phyloP scores from a whole-genome alignment of 1,139 yeast genomes.

The Taphrina flavorubra region DNA sequence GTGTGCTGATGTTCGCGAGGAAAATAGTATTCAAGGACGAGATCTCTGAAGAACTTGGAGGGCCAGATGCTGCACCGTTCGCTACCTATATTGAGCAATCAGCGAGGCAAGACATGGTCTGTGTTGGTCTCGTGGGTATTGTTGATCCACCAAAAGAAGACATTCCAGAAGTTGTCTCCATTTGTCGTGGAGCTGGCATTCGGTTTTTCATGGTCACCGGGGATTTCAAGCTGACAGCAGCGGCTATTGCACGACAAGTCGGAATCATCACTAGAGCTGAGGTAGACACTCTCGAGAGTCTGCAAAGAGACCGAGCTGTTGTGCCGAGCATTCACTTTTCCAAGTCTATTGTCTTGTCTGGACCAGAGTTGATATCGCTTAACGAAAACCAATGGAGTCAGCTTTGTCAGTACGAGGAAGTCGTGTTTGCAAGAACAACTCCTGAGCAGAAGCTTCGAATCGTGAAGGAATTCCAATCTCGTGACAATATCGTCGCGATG shows the following conservation, averaged over 20 bases:
- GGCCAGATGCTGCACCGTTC: conserved; percentile 37
- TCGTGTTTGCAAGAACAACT: conserved; percentile 62
- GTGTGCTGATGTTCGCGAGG: conserved; percentile 55
- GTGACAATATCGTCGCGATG: conserved; percentile 66
- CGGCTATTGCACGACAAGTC: conserved; percentile 59
- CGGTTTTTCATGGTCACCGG: conserved; percentile 63
- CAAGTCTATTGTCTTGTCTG: conserved; percentile 53
- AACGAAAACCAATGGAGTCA: conserved; percentile 58
- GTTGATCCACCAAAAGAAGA: conserved; percentile 61
- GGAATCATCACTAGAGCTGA: conserved; percentile 53
- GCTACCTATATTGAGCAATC: conserved; percentile 44
- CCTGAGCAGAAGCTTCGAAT: conserved; percentile 62
- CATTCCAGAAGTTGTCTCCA: conserved; percentile 54
- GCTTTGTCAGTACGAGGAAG: conserved; percentile 54
- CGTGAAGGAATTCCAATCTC: conserved; percentile 58
- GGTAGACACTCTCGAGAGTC: conserved; percentile 46
- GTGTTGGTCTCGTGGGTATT: conserved; percentile 59
- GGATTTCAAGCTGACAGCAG: conserved; percentile 62
- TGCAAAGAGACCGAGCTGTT: conserved; percentile 47
- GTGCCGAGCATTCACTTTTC: conserved; percentile 48
- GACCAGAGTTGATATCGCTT: conserved; percentile 54
- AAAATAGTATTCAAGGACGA: conserved; percentile 38
- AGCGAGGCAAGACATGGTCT: conserved; percentile 47
- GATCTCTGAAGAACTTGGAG: conserved; percentile 23
- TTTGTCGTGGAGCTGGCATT: conserved; percentile 59